These are phyloP conservation scores for Coniferiporia weirii DNA, from an alignment of 1,284 basidiomycete genomes.

Conservation along the genomic window DNA sequence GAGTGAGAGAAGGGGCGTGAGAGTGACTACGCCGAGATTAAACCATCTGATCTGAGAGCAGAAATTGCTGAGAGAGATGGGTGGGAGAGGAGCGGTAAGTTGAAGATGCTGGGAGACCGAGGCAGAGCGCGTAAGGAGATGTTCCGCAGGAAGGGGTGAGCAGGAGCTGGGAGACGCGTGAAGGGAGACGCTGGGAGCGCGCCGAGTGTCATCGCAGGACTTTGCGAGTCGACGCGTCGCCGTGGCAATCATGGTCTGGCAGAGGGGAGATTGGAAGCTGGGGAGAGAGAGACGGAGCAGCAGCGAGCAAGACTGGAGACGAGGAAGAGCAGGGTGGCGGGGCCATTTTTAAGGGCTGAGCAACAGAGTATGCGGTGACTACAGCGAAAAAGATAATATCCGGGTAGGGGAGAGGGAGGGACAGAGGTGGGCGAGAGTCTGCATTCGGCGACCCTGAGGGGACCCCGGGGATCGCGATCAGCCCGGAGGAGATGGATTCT, in stretches of 20 bases:
- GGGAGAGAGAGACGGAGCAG: not conserved
- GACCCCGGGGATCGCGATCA: too few species aligned
- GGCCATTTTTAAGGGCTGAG: conserved; percentile 9
- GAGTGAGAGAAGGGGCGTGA: conserved; percentile 62
- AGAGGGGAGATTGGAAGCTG: not conserved
- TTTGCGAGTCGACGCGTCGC: not conserved
- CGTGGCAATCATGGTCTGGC: conserved; percentile 1
- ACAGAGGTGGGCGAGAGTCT: too few species aligned
- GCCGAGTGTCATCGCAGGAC: not conserved
- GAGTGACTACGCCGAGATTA: conserved; percentile 59
- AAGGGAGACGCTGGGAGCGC: not conserved
- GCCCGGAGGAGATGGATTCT: not conserved
- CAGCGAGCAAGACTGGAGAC: not conserved
- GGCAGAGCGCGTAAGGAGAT: not conserved
- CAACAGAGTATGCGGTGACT: conserved; percentile 1
- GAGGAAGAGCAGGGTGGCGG: not conserved
- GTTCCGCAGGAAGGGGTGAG: not conserved
- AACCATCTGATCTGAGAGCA: conserved; percentile 49
- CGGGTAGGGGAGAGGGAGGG: not conserved
- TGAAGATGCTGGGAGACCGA: not conserved
- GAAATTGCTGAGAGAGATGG: conserved; percentile 39
- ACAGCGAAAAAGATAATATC: conserved; percentile 2
- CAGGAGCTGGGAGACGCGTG: not conserved
- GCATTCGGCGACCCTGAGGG: too few species aligned
- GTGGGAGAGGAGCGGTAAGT: conserved; percentile 40